phyloP scores from a whole-genome alignment of 2,329 filamentous ascomycete genomes.

The Capronia epimyces region DNA sequence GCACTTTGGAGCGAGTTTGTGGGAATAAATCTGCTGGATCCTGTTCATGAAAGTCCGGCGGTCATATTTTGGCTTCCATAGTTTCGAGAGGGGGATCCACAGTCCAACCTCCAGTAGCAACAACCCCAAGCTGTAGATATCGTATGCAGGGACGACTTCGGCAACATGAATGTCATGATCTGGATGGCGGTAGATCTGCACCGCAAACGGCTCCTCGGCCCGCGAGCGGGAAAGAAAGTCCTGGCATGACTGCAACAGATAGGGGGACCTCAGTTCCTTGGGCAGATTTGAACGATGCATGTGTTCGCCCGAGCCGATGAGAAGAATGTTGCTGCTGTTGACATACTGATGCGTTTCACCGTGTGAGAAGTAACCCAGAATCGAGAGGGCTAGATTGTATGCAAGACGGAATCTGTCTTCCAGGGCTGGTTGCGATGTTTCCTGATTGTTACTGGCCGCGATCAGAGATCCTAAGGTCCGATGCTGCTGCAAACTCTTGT shows the following conservation, averaged over 20 bases:
- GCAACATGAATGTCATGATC: conserved; percentile 32
- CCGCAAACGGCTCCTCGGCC: conserved; percentile 39
- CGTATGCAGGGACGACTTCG: conserved; percentile 37
- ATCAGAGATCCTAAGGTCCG: conserved; percentile 26
- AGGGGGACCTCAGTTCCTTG: conserved; percentile 31
- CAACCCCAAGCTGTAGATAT: conserved; percentile 58
- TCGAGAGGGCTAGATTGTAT: conserved; percentile 53
- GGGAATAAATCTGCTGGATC: conserved; percentile 58
- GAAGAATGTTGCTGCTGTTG: conserved; percentile 59
- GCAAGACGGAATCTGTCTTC: conserved; percentile 59
- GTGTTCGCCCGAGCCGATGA: conserved; percentile 39
- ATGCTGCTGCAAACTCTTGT: conserved; percentile 22
- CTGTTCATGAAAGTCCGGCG: conserved; percentile 58
- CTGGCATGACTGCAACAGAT: conserved; percentile 28
- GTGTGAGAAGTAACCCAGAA: conserved; percentile 53
- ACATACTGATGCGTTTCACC: conserved; percentile 57
- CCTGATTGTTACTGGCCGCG: conserved; percentile 31
- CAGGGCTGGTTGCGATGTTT: conserved; percentile 41
- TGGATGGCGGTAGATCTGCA: conserved; percentile 59
- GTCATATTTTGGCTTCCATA: conserved; percentile 62
- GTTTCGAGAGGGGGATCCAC: conserved; percentile 56
- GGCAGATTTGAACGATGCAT: conserved; percentile 31
- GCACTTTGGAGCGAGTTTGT: conserved; percentile 57
- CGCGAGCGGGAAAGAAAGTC: conserved; percentile 24
- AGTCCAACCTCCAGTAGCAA: conserved; percentile 59